Evolutionary conservation across 2,329 filamentous ascomycete species (phyloP), one percentile per base, ranked within the genome.

Genomic region (Calonectria henricotiae): DNA sequence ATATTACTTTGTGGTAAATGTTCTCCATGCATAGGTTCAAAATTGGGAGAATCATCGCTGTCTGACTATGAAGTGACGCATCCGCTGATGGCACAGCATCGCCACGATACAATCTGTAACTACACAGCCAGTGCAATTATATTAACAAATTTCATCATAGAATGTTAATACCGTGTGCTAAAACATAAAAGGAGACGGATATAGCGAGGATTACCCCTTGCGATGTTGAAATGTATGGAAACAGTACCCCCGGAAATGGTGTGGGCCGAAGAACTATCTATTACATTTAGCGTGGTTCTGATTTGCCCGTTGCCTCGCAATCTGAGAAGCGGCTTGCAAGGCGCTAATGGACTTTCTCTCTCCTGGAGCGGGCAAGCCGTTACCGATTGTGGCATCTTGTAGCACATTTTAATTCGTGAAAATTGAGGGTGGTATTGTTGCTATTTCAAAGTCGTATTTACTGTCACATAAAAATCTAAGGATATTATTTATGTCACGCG

Each of bases 261-360:
- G 37, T 37, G 64, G 62, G 37, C 44, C 35, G 23, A 54, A 15
- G 39, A 25, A 13, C 13, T 35, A 39, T 20, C 41, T 63, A 68
- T 65, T 63, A 68, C 62, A 70, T 70, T 68, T 70, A 65, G 30
- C 67, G 32, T n/a, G 35, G 20, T 62, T 72, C 64, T 72, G 70
- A 70, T 72, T 72, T 70, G 70, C 54, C 49, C 47, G 55, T 25
- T 12, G 43, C 27, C 9, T 27, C 20, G 17, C 23, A 20, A 39
- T 27, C 23, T 17, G 8, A n/a, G 27, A 13, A 25, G 49, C 66
- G 27, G 35, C 27, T 27, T 9, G 7, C 27, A 58, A 37, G 25
- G 23, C 35, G 4, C 27, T 9, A 15, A 27, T 35, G n/a, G n/a
- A 15, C n/a, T 15, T 46, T 66, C 55, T 54, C 12, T 49, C n/a